A percentile compares a stretch with the other conserved stretches of the same genome.
Conservation (phyloP, 1,284 basidiomycete genomes). For the Sphaerobolus stellatus region DNA sequence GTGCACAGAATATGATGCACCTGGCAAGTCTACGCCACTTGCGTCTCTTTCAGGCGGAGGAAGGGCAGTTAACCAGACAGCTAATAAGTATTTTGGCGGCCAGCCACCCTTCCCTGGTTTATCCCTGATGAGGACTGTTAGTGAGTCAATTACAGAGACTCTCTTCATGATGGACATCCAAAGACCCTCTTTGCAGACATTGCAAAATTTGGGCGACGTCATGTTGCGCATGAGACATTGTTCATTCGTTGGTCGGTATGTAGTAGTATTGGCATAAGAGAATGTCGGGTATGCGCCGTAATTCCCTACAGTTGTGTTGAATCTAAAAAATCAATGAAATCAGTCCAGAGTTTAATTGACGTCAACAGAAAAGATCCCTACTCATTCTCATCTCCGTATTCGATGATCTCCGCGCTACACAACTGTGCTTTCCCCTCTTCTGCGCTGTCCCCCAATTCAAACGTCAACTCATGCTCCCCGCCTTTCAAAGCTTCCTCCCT, state of each 20-base stretch:
- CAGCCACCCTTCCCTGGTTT: no score
- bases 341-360: background rate
- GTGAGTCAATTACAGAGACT: constrained; percentile 59
- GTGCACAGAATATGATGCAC: constrained; percentile 4
- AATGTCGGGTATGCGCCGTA: constrained; percentile 79
- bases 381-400: constrained; percentile 69
- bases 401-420: constrained; percentile 74
- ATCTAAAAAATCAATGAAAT: constrained; percentile 44
- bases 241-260: constrained; percentile 78
- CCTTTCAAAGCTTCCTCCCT: constrained; percentile 37
- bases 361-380: constrained; percentile 36
- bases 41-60: background rate
- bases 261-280: constrained; percentile 57
- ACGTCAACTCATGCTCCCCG: constrained; percentile 58
- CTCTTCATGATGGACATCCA: constrained; percentile 63
- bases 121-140: constrained; percentile 20
- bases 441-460: constrained; percentile 53
- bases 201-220: constrained; percentile 70
- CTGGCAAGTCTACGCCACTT: background rate
- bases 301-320: constrained; percentile 55
- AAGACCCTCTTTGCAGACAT: constrained; percentile 70
- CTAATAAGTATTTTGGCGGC: no score
- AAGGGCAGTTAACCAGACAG: background rate
- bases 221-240: constrained; percentile 83
- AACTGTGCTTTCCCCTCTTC: constrained; percentile 63